Conservation (phyloP, 176 grass and related monocot species). For the Carex kokanica region DNA sequence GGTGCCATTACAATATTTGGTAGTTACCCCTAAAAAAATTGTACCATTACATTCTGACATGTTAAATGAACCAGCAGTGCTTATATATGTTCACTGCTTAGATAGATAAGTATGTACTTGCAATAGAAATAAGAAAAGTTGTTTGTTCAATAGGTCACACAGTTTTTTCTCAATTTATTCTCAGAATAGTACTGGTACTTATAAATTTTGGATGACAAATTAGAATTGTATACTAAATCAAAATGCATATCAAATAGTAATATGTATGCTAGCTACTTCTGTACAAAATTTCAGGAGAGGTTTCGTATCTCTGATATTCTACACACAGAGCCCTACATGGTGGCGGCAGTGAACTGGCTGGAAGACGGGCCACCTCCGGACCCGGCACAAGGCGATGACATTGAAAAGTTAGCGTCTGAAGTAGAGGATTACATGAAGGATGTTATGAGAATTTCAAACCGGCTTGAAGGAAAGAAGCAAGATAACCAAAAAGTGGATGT, state of each 20-base stretch:
- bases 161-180: not conserved
- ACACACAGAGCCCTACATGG: constrained; percentile 81
- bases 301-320: constrained; percentile 69
- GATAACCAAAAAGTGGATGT: constrained; percentile 72
- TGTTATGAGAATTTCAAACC: constrained; percentile 92
- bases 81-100: not conserved
- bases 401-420: constrained; percentile 69
- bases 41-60: not conserved
- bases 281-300: constrained; percentile 33
- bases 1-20: not conserved
- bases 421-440: constrained; percentile 87
- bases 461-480: constrained; percentile 84
- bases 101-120: not conserved
- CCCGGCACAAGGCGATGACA: constrained; percentile 47
- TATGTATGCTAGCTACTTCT: not conserved
- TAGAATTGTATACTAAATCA: not conserved
- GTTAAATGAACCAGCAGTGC: not conserved
- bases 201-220: not conserved
- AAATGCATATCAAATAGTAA: not conserved
- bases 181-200: not conserved
- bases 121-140: not conserved
- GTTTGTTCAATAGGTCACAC: not conserved
- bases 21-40: not conserved
- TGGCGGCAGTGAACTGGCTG: constrained; percentile 83
- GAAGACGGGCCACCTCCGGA: constrained; percentile 83